phyloP scores from a whole-genome alignment of 805 yeast species.

The Nakazawaea ernobii region DNA sequence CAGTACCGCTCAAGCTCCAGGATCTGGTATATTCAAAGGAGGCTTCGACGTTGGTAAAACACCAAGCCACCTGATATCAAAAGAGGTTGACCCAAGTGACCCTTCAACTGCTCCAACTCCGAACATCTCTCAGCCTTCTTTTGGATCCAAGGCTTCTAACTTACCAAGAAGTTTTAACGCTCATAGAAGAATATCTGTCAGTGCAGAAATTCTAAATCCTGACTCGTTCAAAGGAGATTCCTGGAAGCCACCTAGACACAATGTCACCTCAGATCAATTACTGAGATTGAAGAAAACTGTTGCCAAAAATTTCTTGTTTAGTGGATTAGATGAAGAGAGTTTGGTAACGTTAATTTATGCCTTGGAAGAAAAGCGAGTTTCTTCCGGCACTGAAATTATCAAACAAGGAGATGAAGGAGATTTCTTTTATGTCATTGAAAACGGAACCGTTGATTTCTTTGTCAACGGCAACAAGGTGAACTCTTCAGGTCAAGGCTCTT shows the following conservation, averaged over 20 bases:
- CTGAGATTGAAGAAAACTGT: constrained; percentile 65
- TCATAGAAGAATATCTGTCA: constrained; percentile 81
- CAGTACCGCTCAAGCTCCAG: constrained; percentile 10
- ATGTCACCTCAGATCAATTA: constrained; percentile 58
- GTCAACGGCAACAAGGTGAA: constrained; percentile 69
- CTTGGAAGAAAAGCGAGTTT: constrained; percentile 64
- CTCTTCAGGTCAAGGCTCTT: constrained; percentile 77
- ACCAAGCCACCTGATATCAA: constrained; percentile 16
- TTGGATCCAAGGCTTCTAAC: constrained; percentile 24
- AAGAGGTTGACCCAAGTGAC: constrained; percentile 16
- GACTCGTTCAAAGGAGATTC: constrained; percentile 57
- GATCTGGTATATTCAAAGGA: constrained; percentile 20
- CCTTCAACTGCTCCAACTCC: constrained; percentile 18
- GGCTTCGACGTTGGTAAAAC: constrained; percentile 22
- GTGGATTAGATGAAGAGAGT: constrained; percentile 74
- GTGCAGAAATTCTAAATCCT: constrained; percentile 84
- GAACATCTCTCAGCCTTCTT: constrained; percentile 13
- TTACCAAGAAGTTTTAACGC: constrained; percentile 65
- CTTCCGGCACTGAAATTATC: constrained; percentile 61
- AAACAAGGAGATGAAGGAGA: constrained; percentile 95
- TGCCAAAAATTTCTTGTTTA: constrained; percentile 77
- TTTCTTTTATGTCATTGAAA: constrained; percentile 80
- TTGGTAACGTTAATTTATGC: constrained; percentile 76
- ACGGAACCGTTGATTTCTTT: constrained; percentile 76
- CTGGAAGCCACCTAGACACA: constrained; percentile 70